phyloP scores from a whole-genome alignment of 805 yeast genomes.

The Monosporozyma siamensis region DNA sequence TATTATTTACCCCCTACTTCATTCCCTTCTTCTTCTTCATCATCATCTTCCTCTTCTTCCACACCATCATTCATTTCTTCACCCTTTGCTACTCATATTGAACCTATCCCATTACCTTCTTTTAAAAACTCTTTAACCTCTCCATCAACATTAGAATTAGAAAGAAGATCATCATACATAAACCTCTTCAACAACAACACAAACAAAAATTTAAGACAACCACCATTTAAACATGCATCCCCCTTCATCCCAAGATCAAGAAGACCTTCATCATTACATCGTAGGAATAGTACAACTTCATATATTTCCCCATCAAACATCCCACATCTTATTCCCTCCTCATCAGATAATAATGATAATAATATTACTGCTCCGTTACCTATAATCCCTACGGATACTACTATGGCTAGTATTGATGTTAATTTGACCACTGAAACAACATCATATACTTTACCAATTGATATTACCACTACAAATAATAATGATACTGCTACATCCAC shows the following conservation, averaged over 20 bases:
- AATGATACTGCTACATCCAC: no score
- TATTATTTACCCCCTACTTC: no score
- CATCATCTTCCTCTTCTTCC: constrained; percentile 1
- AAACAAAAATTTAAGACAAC: not conserved
- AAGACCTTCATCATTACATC: not conserved
- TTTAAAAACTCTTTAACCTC: constrained; percentile 11
- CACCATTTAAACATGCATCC: not conserved
- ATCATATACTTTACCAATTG: not conserved
- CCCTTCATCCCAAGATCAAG: constrained; percentile 2
- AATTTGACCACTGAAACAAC: not conserved
- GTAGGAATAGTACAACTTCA: no score
- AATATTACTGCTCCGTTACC: not conserved
- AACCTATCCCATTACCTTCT: constrained; percentile 32
- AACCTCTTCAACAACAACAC: not conserved
- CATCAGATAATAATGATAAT: not conserved
- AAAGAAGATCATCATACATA: constrained; percentile 10
- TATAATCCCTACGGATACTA: not conserved
- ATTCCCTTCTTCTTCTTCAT: no score
- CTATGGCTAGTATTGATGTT: not conserved
- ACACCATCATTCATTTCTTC: not conserved
- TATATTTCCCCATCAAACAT: not conserved
- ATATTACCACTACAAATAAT: not conserved
- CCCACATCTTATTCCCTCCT: not conserved
- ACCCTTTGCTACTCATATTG: constrained; percentile 12
- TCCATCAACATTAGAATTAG: constrained; percentile 11